Conservation (phyloP, 306 rosid species). For the Sindora glabra region DNA sequence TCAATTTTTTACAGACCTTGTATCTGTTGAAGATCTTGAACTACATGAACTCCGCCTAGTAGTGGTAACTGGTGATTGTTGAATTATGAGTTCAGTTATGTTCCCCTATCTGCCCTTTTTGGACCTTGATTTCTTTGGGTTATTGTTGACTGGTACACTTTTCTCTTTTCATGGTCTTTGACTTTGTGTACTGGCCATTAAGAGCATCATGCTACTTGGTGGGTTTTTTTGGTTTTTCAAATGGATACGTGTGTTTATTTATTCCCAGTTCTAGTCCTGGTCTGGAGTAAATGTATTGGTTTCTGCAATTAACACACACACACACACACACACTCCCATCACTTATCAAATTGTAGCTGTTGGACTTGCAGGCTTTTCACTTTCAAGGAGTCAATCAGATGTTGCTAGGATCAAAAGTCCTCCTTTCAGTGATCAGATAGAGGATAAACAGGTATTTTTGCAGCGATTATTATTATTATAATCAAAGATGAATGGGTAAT, state of each 20-base stretch:
- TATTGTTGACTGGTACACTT: too few relatives aligned
- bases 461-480: too few relatives aligned
- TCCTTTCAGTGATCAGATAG: conserved; percentile 47
- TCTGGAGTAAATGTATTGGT: conserved; percentile 11
- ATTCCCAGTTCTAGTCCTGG: neutral
- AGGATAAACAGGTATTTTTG: conserved; percentile 61
- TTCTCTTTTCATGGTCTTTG: too few relatives aligned
- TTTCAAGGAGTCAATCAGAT: conserved; percentile 56
- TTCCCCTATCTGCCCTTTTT: neutral
- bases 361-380: conserved; percentile 49
- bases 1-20: too few relatives aligned
- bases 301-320: too few relatives aligned
- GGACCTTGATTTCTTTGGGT: neutral
- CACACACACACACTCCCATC: neutral
- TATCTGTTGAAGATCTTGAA: too few relatives aligned
- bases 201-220: too few relatives aligned
- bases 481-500: too few relatives aligned
- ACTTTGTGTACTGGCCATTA: too few relatives aligned
- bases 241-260: conserved; percentile 2
- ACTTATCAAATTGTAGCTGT: conserved; percentile 8
- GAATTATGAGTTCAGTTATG: neutral
- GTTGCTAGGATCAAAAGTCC: conserved; percentile 39
- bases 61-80: too few relatives aligned
- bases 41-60: too few relatives aligned
- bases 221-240: too few relatives aligned